A percentile compares a stretch with the other conserved stretches of the same genome.
Evolutionary conservation across 768 basidiomycete genomes (phyloP).

Genomic region (Russula sp.): DNA sequence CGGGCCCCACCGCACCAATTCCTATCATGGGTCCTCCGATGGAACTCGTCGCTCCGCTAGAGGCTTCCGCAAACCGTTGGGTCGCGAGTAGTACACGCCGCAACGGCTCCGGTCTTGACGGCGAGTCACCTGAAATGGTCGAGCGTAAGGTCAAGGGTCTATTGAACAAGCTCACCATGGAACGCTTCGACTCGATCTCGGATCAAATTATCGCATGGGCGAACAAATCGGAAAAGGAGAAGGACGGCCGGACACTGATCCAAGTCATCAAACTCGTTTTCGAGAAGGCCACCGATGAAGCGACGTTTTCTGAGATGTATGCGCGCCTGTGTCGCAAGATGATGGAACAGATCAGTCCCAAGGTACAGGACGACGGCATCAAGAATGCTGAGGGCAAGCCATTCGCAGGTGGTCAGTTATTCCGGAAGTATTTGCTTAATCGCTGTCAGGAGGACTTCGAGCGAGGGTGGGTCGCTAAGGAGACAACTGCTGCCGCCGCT

Average conservation of each 20-base stretch:
- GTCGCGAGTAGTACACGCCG: constrained; percentile 45
- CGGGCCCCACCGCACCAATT: constrained; percentile 23
- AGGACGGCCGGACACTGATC: constrained; percentile 88
- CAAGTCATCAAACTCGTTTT: constrained; percentile 95
- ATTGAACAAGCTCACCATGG: constrained; percentile 95
- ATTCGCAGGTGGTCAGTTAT: constrained; percentile 89
- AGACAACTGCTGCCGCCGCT: constrained; percentile 81
- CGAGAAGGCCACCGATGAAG: constrained; percentile 96
- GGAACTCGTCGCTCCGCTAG: constrained; percentile 75
- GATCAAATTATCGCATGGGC: constrained; percentile 94
- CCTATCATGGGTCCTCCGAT: constrained; percentile 35
- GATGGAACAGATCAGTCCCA: constrained; percentile 87
- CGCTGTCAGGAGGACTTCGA: constrained; percentile 98
- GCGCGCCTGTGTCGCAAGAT: constrained; percentile 91
- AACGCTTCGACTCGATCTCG: constrained; percentile 93
- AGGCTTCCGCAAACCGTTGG: constrained; percentile 82
- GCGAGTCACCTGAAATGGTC: constrained; percentile 76
- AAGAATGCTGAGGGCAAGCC: constrained; percentile 76
- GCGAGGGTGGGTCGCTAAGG: constrained; percentile 88
- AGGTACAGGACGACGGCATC: constrained; percentile 86
- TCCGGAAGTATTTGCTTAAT: constrained; percentile 95
- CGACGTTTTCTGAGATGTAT: constrained; percentile 96
- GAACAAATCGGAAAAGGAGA: constrained; percentile 88
- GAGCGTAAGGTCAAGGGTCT: constrained; percentile 89
- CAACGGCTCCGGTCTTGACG: constrained; percentile 38